Percentiles rank a stretch among this genome's conserved stretches.
phyloP scores from a whole-genome alignment of 2,329 filamentous ascomycete genomes.

The Ophiostoma fasciatum region DNA sequence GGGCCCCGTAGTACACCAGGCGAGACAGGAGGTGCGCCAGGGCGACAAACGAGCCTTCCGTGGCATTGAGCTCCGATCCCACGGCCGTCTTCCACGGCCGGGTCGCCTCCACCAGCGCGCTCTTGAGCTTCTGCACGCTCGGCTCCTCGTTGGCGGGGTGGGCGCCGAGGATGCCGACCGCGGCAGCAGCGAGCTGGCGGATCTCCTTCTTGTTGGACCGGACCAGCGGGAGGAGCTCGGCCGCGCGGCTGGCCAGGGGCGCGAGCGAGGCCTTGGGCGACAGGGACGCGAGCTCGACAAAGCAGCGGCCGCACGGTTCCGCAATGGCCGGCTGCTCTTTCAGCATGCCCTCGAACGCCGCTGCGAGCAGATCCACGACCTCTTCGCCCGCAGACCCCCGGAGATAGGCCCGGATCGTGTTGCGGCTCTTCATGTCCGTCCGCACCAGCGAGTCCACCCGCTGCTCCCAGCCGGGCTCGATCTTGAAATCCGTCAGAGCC shows the following conservation, averaged over 20 bases:
- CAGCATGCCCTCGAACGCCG: constrained; percentile 42
- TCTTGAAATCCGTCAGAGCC: constrained; percentile 32
- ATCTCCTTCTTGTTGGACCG: constrained; percentile 58
- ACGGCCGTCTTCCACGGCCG: constrained; percentile 34
- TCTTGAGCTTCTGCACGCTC: constrained; percentile 27
- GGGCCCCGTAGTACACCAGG: constrained; percentile 23
- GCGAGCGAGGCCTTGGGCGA: constrained; percentile 24
- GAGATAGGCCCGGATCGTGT: constrained; percentile 41
- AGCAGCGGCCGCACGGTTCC: constrained; percentile 35
- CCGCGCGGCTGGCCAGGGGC: constrained; percentile 31
- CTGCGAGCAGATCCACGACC: constrained; percentile 32
- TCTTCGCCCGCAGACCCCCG: constrained; percentile 12
- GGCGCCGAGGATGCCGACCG: constrained; percentile 62
- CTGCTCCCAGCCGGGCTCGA: constrained; percentile 74
- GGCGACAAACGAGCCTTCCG: constrained; percentile 32
- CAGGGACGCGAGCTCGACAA: constrained; percentile 36
- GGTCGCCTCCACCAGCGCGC: constrained; percentile 30
- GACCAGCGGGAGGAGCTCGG: constrained; percentile 43
- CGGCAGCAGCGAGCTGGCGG: constrained; percentile 50
- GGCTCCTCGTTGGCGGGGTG: constrained; percentile 35
- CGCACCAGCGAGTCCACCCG: constrained; percentile 59
- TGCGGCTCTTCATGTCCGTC: constrained; percentile 51
- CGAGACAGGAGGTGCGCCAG: constrained; percentile 29
- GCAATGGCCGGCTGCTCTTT: constrained; percentile 25
- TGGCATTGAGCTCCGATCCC: constrained; percentile 28